A percentile compares a stretch with the other conserved stretches of the same genome.
Evolutionary conservation across 2,329 filamentous ascomycete species (phyloP).

Genomic region (Verticillium dahliae): DNA sequence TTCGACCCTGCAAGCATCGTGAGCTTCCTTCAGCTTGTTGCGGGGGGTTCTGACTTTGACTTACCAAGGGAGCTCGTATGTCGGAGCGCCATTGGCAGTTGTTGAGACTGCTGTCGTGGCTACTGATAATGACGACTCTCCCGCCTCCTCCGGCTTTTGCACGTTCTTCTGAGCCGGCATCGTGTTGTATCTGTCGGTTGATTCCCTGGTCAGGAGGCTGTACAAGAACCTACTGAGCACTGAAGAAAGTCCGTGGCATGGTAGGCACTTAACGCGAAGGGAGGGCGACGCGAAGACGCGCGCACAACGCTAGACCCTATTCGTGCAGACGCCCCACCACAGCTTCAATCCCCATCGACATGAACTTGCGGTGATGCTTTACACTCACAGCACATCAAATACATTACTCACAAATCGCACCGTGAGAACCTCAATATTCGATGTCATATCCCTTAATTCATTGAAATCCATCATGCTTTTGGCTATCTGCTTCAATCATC

Average conservation of each 20-base stretch:
- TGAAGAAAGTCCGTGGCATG: neutral
- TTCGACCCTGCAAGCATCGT: slow-evolving; percentile 70
- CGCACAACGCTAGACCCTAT: slow-evolving; percentile 1
- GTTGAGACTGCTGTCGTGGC: slow-evolving; percentile 49
- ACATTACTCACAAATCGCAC: neutral
- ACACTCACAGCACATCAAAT: neutral
- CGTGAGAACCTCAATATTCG: neutral
- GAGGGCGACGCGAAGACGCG: slow-evolving; percentile 8
- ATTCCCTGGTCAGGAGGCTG: neutral
- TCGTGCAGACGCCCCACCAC: neutral
- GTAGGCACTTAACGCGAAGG: slow-evolving; percentile 11
- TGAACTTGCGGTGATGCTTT: neutral
- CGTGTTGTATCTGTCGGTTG: neutral
- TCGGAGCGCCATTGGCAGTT: slow-evolving; percentile 41
- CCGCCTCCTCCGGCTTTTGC: slow-evolving; percentile 42
- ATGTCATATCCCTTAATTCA: neutral
- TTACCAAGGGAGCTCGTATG: slow-evolving; percentile 77
- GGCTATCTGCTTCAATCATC: slow-evolving; percentile 15
- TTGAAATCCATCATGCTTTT: neutral
- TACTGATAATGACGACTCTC: slow-evolving; percentile 56
- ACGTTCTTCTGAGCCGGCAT: slow-evolving; percentile 34
- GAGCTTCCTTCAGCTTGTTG: neutral
- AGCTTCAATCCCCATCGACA: neutral
- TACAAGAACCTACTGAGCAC: neutral
- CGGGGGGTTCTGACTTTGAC: slow-evolving; percentile 8